A percentile compares a stretch with the other conserved stretches of the same genome.
Conservation (phyloP, 1,139 yeast species). For the Fermentozyma sake region DNA sequence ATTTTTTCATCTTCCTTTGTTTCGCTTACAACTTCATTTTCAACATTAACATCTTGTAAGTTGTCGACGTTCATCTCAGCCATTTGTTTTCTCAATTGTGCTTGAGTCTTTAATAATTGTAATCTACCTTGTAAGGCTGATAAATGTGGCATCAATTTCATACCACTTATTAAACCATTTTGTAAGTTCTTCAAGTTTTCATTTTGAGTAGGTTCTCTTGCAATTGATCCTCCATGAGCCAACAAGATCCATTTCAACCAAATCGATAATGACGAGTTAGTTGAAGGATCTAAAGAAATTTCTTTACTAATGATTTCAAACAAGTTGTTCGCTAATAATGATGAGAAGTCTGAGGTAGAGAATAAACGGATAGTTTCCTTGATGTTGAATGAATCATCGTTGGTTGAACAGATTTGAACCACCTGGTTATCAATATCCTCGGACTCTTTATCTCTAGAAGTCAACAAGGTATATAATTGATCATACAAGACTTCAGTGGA, state of each 20-base stretch:
- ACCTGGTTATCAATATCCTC: constrained; percentile 12
- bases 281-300: constrained; percentile 32
- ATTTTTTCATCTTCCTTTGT: constrained; percentile 18
- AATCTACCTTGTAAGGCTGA: constrained; percentile 43
- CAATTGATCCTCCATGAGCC: constrained; percentile 39
- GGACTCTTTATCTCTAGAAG: constrained; percentile 6
- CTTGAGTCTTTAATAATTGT: constrained; percentile 37
- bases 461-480: constrained; percentile 15
- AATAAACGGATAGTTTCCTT: constrained; percentile 29
- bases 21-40: constrained; percentile 13
- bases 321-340: constrained; percentile 18
- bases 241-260: constrained; percentile 53
- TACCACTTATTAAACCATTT: constrained; percentile 23
- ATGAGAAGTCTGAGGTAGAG: constrained; percentile 14
- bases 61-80: constrained; percentile 14
- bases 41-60: constrained; percentile 21
- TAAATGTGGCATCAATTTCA: constrained; percentile 34
- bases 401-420: constrained; percentile 30
- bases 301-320: constrained; percentile 31
- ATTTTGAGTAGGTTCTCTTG: constrained; percentile 27
- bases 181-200: constrained; percentile 30
- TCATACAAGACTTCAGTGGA: constrained; percentile 21
- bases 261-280: constrained; percentile 26
- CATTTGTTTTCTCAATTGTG: constrained; percentile 28
- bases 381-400: constrained; percentile 28